Conservation (phyloP, 768 basidiomycete genomes). For the Chalciporus piperatus region DNA sequence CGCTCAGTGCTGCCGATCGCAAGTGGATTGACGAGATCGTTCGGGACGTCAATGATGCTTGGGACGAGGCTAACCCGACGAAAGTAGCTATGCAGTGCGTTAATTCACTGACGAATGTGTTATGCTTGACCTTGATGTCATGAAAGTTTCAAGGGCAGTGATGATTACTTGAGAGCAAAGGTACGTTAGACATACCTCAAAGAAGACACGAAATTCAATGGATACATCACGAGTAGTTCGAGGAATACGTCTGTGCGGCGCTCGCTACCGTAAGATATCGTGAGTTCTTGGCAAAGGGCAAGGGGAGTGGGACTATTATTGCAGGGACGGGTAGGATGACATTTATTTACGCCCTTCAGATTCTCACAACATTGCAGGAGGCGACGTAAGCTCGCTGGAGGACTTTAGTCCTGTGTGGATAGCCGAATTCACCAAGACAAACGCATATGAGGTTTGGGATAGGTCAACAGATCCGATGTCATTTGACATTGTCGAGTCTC, state of each 20-base stretch:
- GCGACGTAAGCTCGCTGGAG: slow-evolving; percentile 55
- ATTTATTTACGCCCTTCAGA: not conserved
- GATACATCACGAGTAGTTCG: slow-evolving; percentile 47
- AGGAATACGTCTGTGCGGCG: slow-evolving; percentile 90
- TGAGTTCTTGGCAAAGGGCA: slow-evolving; percentile 75
- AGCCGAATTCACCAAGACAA: slow-evolving; percentile 81
- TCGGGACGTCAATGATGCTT: slow-evolving; percentile 79
- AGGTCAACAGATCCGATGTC: slow-evolving; percentile 85
- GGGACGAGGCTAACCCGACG: slow-evolving; percentile 63
- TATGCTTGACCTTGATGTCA: not conserved
- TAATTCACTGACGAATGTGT: not conserved
- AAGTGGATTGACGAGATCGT: slow-evolving; percentile 98
- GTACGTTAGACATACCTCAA: slow-evolving; percentile 34
- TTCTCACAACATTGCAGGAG: slow-evolving; percentile 38
- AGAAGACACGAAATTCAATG: not conserved
- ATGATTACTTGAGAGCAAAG: slow-evolving; percentile 90
- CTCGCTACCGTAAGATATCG: slow-evolving; percentile 88
- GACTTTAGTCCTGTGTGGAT: slow-evolving; percentile 92
- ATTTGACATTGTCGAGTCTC: slow-evolving; percentile 94
- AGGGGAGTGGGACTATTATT: slow-evolving; percentile 61
- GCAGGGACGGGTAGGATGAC: slow-evolving; percentile 48
- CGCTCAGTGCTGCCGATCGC: slow-evolving; percentile 86
- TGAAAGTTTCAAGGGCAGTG: slow-evolving; percentile 86
- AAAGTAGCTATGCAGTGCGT: slow-evolving; percentile 65
- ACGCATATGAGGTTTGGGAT: slow-evolving; percentile 90